Evolutionary conservation across 306 rosid species (phyloP).

Genomic region (Cucurbita ficifolia): DNA sequence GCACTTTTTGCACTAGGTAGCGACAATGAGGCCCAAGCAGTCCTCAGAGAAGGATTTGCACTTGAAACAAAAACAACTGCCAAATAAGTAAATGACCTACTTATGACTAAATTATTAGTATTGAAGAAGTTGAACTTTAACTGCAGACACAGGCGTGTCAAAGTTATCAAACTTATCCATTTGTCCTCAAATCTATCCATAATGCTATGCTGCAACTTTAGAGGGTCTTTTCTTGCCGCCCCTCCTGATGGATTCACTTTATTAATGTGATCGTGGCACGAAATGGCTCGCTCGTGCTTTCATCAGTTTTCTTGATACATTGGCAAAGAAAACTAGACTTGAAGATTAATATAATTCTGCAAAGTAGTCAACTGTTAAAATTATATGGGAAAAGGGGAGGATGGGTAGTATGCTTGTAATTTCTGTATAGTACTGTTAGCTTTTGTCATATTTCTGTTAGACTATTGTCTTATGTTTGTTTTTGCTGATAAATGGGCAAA

Average conservation of each 20-base stretch:
- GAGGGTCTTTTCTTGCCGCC: background rate
- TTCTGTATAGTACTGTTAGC: constrained; percentile 20
- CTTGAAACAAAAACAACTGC: constrained; percentile 36
- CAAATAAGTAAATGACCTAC: background rate
- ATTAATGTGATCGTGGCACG: background rate
- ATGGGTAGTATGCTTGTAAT: constrained; percentile 40
- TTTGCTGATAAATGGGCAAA: background rate
- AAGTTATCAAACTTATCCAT: background rate
- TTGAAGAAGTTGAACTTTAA: background rate
- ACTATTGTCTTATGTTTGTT: background rate
- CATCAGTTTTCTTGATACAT: background rate
- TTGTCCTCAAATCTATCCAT: background rate
- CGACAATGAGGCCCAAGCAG: constrained; percentile 60
- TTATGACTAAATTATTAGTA: background rate
- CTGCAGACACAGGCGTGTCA: background rate
- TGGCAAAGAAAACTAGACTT: background rate
- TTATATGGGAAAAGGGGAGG: constrained; percentile 20
- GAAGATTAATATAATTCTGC: constrained; percentile 15
- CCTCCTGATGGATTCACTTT: background rate
- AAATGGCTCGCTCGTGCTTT: background rate
- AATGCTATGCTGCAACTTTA: background rate
- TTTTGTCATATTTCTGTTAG: background rate
- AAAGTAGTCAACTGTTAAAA: constrained; percentile 23
- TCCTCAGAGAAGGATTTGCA: constrained; percentile 59
- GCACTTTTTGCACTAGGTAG: constrained; percentile 51